A percentile compares a stretch with the other conserved stretches of the same genome.
Conservation (phyloP, 179 eudicot species). For the Silene noctiflora region DNA sequence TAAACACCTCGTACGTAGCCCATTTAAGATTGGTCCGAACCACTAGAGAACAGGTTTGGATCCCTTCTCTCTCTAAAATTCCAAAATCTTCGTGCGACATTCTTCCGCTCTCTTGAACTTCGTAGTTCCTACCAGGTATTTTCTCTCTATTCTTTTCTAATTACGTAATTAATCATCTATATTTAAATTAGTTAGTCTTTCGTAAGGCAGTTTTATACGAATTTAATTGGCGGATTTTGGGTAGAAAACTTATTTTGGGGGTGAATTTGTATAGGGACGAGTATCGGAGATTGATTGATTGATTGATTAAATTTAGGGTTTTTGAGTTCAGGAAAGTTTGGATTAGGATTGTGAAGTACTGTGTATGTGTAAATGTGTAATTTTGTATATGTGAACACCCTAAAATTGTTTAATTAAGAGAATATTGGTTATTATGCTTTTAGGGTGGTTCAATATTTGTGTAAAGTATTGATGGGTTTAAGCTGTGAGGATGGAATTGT, state of each 20-base stretch:
- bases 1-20: no score
- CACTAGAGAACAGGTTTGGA: not conserved
- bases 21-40: no score
- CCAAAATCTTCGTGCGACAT: not conserved
- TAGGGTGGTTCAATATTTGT: not conserved
- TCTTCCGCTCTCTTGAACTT: not conserved
- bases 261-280: not conserved
- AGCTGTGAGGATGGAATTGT: not conserved
- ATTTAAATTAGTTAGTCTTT: not conserved
- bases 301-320: not conserved
- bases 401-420: not conserved
- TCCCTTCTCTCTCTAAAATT: not conserved
- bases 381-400: not conserved
- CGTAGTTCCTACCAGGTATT: not conserved
- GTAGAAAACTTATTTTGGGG: not conserved
- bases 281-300: not conserved
- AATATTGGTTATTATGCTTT: not conserved
- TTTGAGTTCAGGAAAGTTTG: not conserved
- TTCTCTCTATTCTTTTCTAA: not conserved
- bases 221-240: no score
- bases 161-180: not conserved
- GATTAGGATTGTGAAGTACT: no score
- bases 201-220: no score
- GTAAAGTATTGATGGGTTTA: not conserved
- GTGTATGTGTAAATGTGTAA: not conserved